Conservation (phyloP, 768 basidiomycete genomes). For the Tylopilus felleus region DNA sequence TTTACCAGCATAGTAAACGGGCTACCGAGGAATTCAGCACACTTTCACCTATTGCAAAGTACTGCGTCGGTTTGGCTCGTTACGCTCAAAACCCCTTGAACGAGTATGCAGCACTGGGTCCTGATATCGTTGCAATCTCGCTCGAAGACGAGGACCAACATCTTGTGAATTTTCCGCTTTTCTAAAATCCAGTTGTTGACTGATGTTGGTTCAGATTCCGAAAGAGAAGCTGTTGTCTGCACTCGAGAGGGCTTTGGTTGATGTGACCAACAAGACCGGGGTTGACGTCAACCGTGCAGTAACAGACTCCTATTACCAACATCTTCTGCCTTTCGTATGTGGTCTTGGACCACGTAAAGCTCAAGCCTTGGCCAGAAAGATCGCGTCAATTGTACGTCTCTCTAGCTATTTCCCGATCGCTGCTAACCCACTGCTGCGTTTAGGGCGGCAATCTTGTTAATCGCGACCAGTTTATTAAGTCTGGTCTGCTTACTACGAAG, state of each 20-base stretch:
- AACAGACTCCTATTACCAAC: conserved; percentile 83
- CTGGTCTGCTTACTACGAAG: conserved; percentile 73
- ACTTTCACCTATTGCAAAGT: conserved; percentile 75
- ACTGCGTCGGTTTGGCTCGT: conserved; percentile 91
- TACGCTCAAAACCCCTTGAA: conserved; percentile 92
- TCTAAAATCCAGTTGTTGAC: neutral
- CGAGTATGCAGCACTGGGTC: conserved; percentile 87
- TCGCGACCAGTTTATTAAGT: conserved; percentile 84
- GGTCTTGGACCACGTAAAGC: conserved; percentile 96
- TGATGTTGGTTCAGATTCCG: conserved; percentile 58
- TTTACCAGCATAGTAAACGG: conserved; percentile 89
- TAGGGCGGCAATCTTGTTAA: conserved; percentile 88
- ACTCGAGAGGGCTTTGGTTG: conserved; percentile 85
- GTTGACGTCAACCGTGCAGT: conserved; percentile 96
- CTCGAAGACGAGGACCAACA: conserved; percentile 87
- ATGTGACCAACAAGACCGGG: conserved; percentile 87
- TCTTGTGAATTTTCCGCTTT: conserved; percentile 49
- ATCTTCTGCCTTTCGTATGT: conserved; percentile 84
- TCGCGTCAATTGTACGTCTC: conserved; percentile 63
- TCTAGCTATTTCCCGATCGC: neutral
- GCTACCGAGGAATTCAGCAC: conserved; percentile 81
- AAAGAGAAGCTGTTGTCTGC: conserved; percentile 76
- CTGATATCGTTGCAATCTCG: conserved; percentile 77
- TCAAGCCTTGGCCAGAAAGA: conserved; percentile 76
- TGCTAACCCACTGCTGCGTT: neutral